Conservation (phyloP, 1,284 basidiomycete genomes). For the Naganishia cerealis region DNA sequence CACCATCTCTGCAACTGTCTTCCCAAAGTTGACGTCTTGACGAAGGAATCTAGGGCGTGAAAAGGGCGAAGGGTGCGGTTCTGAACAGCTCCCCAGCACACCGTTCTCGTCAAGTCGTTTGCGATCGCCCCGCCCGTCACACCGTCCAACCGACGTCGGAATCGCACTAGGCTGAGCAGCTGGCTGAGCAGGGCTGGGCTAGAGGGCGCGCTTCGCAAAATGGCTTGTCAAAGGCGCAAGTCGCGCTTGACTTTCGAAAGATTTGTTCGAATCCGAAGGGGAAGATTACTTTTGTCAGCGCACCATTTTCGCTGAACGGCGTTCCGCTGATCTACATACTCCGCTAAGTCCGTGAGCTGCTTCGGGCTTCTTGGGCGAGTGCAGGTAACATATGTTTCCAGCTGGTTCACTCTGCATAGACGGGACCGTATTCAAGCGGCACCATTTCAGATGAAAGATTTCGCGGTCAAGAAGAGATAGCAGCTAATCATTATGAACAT, state of each 20-base stretch:
- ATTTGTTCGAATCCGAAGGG: background rate
- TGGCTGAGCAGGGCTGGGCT: background rate
- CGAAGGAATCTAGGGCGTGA: constrained; percentile 30
- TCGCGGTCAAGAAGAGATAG: background rate
- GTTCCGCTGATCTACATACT: too few species aligned
- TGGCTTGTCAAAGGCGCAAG: background rate
- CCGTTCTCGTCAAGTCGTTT: constrained; percentile 17
- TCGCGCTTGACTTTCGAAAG: background rate
- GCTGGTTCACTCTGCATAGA: too few species aligned
- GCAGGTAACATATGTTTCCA: too few species aligned
- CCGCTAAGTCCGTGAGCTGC: too few species aligned
- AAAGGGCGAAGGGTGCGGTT: background rate
- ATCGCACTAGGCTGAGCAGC: constrained; percentile 1
- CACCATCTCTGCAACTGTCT: constrained; percentile 33
- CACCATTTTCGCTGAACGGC: too few species aligned
- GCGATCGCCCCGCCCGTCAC: constrained; percentile 13
- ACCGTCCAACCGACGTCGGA: constrained; percentile 4
- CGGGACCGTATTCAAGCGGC: too few species aligned
- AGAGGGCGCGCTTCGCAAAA: background rate
- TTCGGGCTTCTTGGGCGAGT: too few species aligned
- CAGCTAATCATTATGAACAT: constrained; percentile 2
- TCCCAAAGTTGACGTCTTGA: constrained; percentile 29
- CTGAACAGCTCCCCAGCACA: background rate
- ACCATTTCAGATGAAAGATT: too few species aligned
- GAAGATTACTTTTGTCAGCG: too few species aligned